phyloP scores from a whole-genome alignment of 805 yeast genomes.

The Nakazawaea holstii region DNA sequence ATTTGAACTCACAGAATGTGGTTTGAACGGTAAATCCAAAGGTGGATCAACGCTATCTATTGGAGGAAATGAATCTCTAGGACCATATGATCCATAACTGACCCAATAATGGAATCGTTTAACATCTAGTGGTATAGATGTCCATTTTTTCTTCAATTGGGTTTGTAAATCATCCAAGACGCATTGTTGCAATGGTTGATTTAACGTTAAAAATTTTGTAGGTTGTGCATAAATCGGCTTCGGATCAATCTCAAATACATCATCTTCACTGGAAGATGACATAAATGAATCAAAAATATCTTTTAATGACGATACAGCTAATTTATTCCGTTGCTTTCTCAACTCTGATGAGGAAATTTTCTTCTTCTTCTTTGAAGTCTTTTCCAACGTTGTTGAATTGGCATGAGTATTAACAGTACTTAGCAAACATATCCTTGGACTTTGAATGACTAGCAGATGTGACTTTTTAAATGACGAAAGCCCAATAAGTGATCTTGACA shows the following conservation, averaged over 20 bases:
- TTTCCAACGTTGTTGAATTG: neutral
- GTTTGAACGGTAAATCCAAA: conserved; percentile 55
- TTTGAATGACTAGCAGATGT: neutral
- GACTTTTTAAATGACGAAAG: too few relatives aligned
- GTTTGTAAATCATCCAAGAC: conserved; percentile 41
- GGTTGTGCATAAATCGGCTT: conserved; percentile 27
- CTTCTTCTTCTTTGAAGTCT: conserved; percentile 18
- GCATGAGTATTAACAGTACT: too few relatives aligned
- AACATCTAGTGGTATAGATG: conserved; percentile 36
- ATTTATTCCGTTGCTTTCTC: conserved; percentile 25
- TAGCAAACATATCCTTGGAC: too few relatives aligned
- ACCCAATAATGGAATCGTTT: conserved; percentile 57
- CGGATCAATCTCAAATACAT: conserved; percentile 29
- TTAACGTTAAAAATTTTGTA: conserved; percentile 22
- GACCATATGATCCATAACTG: conserved; percentile 69
- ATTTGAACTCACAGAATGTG: conserved; percentile 24
- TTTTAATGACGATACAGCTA: conserved; percentile 33
- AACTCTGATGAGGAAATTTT: conserved; percentile 20
- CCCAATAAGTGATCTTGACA: too few relatives aligned
- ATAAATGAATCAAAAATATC: conserved; percentile 30
- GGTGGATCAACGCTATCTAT: conserved; percentile 43
- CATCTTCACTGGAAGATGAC: conserved; percentile 21
- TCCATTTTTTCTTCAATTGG: conserved; percentile 51
- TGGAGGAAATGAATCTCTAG: conserved; percentile 48
- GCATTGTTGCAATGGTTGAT: conserved; percentile 54